Percentiles rank a stretch among this genome's conserved stretches.
phyloP scores from a whole-genome alignment of 768 basidiomycete species.

The Tricholoma bakamatsutake region DNA sequence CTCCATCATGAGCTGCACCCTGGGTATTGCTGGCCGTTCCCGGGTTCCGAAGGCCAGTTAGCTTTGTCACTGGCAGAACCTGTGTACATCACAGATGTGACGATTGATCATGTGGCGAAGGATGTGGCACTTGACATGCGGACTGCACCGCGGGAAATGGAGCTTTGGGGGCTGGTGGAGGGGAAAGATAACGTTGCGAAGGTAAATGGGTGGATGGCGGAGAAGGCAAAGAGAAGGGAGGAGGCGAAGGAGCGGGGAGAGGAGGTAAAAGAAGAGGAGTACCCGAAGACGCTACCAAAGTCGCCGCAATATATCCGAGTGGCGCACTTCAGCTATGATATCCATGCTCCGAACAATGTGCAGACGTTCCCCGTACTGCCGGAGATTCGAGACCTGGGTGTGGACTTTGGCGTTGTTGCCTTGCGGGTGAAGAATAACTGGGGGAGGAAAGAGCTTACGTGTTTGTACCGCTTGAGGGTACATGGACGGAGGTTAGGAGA shows the following conservation, averaged over 20 bases:
- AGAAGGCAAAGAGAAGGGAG: conserved; percentile 31
- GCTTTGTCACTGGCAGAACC: conserved; percentile 78
- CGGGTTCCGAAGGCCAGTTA: conserved; percentile 70
- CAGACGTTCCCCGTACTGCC: conserved; percentile 77
- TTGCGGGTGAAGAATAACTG: conserved; percentile 81
- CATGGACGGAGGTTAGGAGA: conserved; percentile 57
- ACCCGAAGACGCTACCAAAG: conserved; percentile 44
- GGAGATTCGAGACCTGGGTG: conserved; percentile 59
- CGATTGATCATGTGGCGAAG: conserved; percentile 82
- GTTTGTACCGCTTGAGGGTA: conserved; percentile 81
- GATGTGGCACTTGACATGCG: conserved; percentile 80
- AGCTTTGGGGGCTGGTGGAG: conserved; percentile 88
- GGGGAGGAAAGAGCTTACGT: conserved; percentile 80
- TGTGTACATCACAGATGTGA: conserved; percentile 66
- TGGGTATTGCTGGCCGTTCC: conserved; percentile 94
- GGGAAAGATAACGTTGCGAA: conserved; percentile 64
- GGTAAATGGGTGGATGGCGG: conserved; percentile 48
- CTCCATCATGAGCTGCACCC: conserved; percentile 80
- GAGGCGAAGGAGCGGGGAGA: conserved; percentile 26
- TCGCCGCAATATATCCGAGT: conserved; percentile 54
- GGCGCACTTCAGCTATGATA: conserved; percentile 60
- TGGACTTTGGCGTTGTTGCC: conserved; percentile 85
- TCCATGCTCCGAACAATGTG: conserved; percentile 52
- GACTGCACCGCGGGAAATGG: conserved; percentile 80
- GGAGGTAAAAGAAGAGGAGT: conserved; percentile 28